Evolutionary conservation across 805 yeast genomes (phyloP).

Genomic region (Diddensiella caesifluorescens): DNA sequence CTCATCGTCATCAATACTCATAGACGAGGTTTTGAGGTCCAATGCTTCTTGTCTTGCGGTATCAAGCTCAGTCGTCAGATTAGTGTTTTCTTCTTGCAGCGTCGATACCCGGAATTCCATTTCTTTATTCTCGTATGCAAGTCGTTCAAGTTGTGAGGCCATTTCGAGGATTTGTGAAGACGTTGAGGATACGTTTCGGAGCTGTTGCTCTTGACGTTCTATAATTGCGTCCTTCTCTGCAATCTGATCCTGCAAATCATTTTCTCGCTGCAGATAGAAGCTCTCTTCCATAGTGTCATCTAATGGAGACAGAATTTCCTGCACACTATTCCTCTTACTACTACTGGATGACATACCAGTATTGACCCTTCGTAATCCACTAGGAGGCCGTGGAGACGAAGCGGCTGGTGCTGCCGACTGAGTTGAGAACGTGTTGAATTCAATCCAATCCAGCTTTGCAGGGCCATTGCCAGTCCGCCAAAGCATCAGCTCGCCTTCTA

Average conservation of each 20-base stretch:
- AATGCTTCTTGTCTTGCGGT: constrained; percentile 11
- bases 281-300: constrained; percentile 9
- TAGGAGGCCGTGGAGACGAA: constrained; percentile 5
- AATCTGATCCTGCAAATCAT: constrained; percentile 31
- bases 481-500: constrained; percentile 39
- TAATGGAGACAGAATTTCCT: constrained; percentile 1
- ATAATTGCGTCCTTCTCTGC: constrained; percentile 26
- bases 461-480: constrained; percentile 36
- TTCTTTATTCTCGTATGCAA: constrained; percentile 23
- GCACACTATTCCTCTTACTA: constrained; percentile 4
- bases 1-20: not conserved
- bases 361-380: constrained; percentile 2
- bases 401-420: constrained; percentile 3
- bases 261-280: constrained; percentile 29
- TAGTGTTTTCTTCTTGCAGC: constrained; percentile 20
- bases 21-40: not conserved
- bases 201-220: constrained; percentile 14
- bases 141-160: constrained; percentile 19
- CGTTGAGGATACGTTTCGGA: constrained; percentile 7
- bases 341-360: not conserved
- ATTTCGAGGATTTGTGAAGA: constrained; percentile 9
- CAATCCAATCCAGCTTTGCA: constrained; percentile 27
- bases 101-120: constrained; percentile 17
- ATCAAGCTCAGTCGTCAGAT: constrained; percentile 14
- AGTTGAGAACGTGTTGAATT: constrained; percentile 7